Evolutionary conservation across 2,329 filamentous ascomycete genomes (phyloP), one percentile per base, ranked within the genome.

Genomic region (Fusarium sp.): DNA sequence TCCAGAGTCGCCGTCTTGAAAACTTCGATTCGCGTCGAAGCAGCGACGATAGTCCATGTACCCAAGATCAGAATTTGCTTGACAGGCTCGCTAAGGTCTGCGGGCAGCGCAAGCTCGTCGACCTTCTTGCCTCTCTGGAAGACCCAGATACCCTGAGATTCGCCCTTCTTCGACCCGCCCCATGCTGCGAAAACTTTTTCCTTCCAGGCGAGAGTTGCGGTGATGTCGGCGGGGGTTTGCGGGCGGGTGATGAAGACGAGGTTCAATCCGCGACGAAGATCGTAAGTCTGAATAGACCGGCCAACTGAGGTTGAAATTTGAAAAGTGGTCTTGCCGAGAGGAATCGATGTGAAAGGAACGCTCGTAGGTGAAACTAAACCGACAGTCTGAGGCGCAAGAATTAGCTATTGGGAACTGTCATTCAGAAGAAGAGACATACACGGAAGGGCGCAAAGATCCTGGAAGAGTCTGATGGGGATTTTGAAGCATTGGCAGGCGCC

Each of bases 231-330:
- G 3, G 94, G 94, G 0, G 94, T 98, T 79, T 97, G 92, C 2
- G 97, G 96, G 52, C 94, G 88, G 21, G 93, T 98, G 64, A 99
- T 88, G 80, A 99, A 99, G 75, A 98, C 89, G 49, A 99, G 89
- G 75, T 97, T 95, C 65, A 99, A 87, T 46, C 95, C 95, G 74
- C 91, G 89, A 79, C 92, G 93, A 66, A 99, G 83, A 78, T 99
- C 96, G 83, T 99, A 99, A 0, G 96, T 99, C 81, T 99, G 96
- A 46, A 99, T 86, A 62, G 91, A 93, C 75, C 91, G 89, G 67
- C 95, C 96, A 66, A 97, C 92, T 0, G 93, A 98, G 29, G 96
- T 99, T 33, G 96, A 98, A 80, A 99, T 93, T 79, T 99, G 96
- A 77, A 97, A 99, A 6, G 94, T 97, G 2, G 93, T 95, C 81